These are phyloP conservation scores for Malassezia psittaci DNA, from an alignment of 1,284 basidiomycete genomes.

Conservation along the genomic window DNA sequence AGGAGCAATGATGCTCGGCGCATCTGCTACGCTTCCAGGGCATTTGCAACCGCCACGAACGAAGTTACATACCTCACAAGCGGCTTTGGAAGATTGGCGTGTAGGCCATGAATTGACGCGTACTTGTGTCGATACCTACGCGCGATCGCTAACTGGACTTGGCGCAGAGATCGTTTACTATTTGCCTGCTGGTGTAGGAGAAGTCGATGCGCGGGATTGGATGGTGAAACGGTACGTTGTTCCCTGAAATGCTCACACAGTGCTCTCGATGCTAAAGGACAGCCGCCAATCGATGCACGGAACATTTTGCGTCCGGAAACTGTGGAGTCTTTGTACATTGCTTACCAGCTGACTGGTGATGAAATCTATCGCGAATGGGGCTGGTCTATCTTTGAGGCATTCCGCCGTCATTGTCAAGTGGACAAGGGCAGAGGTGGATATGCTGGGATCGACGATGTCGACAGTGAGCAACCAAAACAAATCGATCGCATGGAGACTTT, in stretches of 20 bases:
- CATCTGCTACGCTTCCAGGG: constrained; percentile 44
- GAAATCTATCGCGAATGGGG: constrained; percentile 69
- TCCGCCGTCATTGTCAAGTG: constrained; percentile 69
- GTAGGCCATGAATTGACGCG: constrained; percentile 70
- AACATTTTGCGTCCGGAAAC: constrained; percentile 87
- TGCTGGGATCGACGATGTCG: constrained; percentile 70
- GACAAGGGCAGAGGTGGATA: constrained; percentile 61
- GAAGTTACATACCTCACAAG: not conserved
- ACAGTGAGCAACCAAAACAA: constrained; percentile 53
- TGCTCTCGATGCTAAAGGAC: not conserved
- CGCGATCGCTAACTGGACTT: constrained; percentile 62
- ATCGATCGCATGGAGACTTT: constrained; percentile 87
- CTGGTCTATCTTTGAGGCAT: constrained; percentile 82
- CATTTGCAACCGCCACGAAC: constrained; percentile 15
- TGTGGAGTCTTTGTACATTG: constrained; percentile 82
- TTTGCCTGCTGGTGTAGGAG: constrained; percentile 49
- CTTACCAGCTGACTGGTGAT: constrained; percentile 72
- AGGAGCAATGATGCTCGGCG: constrained; percentile 79
- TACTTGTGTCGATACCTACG: constrained; percentile 76
- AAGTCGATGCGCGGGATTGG: constrained; percentile 52
- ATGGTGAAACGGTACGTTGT: constrained; percentile 12
- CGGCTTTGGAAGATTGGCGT: constrained; percentile 58
- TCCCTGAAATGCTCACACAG: not conserved
- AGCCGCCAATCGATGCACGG: constrained; percentile 64
- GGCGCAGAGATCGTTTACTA: constrained; percentile 48